Evolutionary conservation across 352 stramenopile genomes (phyloP), one percentile per base, ranked within the genome.

Genomic region (Elongisporangium anandrum): DNA sequence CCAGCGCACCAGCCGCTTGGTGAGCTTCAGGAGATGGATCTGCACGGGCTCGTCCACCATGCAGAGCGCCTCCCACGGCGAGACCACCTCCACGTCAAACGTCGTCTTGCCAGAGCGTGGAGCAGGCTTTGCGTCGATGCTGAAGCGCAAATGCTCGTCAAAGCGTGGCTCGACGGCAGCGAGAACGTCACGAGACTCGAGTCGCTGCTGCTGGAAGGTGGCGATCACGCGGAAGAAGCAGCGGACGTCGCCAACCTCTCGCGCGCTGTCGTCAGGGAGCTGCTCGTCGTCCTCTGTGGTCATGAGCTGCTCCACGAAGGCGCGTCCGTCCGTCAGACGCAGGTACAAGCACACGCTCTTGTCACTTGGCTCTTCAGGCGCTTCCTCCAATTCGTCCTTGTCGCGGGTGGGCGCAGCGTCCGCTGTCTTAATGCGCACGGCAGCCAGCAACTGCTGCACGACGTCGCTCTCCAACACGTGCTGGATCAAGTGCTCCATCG

Each of bases 401-500:
- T 45, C 20, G 39, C 34, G 69, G 13, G 19, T 26, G 17, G 3
- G 24, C 12, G 49, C 22, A 8, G 52, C 24, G 6, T 19, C 16
- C 6, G 7, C 24, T 39, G 67, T 63, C 54, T 63, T 76, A n/a
- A 66, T 53, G 39, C 68, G 66, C 52, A 93, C 69, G 5, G 69
- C 58, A 13, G 70, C 56, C 10, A 93, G 68, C 34, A 93, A 57
- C 49, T 89, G 79, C 61, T 90, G 76, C n/a, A 92, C 77, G 8
- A 92, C 52, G 22, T 92, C 81, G 63, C 80, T 92, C 60, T 91
- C 71, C 13, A 94, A 58, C 12, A 94, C 74, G 13, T 88, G 73
- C 6, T 65, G 68, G 10, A 93, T 73, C 9, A 92, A 41, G 8
- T 65, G 51, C 23, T 77, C 75, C 45, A 75, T 60, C 4, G 61